A percentile compares a stretch with the other conserved stretches of the same genome.
These are phyloP conservation scores for Backusella liffmaniae DNA, from an alignment of 192 early-diverging fungal species.

Conservation along the genomic window DNA sequence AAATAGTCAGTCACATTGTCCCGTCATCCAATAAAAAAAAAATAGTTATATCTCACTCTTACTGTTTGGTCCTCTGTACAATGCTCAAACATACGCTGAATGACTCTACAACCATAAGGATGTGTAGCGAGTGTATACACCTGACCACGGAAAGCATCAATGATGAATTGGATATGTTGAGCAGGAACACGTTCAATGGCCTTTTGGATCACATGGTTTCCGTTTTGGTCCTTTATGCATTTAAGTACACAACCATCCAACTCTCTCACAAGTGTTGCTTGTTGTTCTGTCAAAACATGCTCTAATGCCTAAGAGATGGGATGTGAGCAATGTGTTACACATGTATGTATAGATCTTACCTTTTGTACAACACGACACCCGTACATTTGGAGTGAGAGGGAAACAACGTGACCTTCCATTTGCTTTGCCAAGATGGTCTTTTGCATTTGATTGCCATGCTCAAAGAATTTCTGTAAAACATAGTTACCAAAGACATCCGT, in stretches of 20 bases:
- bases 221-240: conserved; percentile 99
- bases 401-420: conserved; percentile 95
- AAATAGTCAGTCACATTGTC: too few species aligned
- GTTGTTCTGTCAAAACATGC: conserved; percentile 88
- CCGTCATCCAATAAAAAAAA: too few species aligned
- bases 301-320: conserved; percentile 67
- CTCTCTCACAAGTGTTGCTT: conserved; percentile 87
- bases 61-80: conserved; percentile 86
- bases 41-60: conserved; percentile 1
- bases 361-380: conserved; percentile 99
- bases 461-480: conserved; percentile 99
- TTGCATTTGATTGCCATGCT: conserved; percentile 93
- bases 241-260: conserved; percentile 95
- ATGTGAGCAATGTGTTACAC: conserved; percentile 9
- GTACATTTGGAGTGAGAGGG: conserved; percentile 98
- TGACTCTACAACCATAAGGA: conserved; percentile 98
- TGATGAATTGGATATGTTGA: conserved; percentile 94
- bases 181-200: conserved; percentile 95
- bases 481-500: conserved; percentile 99
- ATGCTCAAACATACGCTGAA: conserved; percentile 99
- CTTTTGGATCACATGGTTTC: conserved; percentile 99
- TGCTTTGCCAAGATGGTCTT: conserved; percentile 90
- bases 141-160: conserved; percentile 96
- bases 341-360: not conserved
- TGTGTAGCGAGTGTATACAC: conserved; percentile 96